phyloP scores from a whole-genome alignment of 805 yeast genomes.

The Lachancea waltii region DNA sequence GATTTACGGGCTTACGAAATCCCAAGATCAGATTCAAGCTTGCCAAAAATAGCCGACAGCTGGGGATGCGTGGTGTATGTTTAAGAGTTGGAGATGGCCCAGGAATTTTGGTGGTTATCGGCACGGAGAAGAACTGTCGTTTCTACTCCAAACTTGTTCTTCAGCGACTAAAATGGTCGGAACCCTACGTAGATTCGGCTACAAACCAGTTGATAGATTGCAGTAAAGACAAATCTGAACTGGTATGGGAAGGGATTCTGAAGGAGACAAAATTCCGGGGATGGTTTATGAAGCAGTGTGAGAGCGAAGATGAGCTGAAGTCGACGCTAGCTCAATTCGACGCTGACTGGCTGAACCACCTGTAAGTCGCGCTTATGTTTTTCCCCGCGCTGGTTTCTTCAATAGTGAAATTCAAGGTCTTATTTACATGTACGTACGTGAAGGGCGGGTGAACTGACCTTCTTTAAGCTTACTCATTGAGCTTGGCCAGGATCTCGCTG shows the following conservation, averaged over 20 bases:
- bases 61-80: constrained; percentile 58
- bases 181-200: constrained; percentile 36
- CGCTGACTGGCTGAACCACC: constrained; percentile 29
- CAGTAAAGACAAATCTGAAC: constrained; percentile 38
- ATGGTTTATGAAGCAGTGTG: constrained; percentile 61
- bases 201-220: constrained; percentile 34
- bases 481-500: constrained; percentile 89
- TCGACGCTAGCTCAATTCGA: constrained; percentile 44
- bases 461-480: constrained; percentile 45
- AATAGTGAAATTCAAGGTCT: not conserved
- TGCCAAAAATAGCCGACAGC: constrained; percentile 74
- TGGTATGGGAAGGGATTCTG: constrained; percentile 71
- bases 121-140: constrained; percentile 55
- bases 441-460: not conserved
- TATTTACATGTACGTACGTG: constrained; percentile 1
- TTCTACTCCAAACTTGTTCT: constrained; percentile 57
- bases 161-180: constrained; percentile 65
- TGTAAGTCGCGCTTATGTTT: too few relatives aligned
- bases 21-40: constrained; percentile 68
- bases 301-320: constrained; percentile 44
- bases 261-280: constrained; percentile 47
- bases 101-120: constrained; percentile 66
- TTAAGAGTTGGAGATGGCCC: constrained; percentile 37
- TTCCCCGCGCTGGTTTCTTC: not conserved
- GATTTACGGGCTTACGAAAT: constrained; percentile 46